Conservation (phyloP, 1,284 basidiomycete genomes). For the Sporisorium exsertum region DNA sequence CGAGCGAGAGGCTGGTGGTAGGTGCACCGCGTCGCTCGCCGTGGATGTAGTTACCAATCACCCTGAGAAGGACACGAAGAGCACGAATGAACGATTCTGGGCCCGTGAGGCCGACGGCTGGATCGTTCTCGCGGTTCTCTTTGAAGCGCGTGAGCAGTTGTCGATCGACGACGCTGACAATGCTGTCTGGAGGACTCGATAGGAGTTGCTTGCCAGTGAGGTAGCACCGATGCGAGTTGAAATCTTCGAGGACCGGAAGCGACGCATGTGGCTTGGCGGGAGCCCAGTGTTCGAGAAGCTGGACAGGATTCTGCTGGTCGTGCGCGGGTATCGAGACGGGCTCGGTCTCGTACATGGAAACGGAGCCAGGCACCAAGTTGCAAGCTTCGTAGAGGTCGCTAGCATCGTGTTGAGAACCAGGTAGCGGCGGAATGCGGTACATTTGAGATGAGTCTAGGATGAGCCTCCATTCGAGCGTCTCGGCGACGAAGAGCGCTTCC, state of each 20-base stretch:
- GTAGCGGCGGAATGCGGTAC: slow-evolving; percentile 1
- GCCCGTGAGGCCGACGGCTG: slow-evolving; percentile 37
- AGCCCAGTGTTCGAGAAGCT: slow-evolving; percentile 17
- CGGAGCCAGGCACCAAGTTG: slow-evolving; percentile 17
- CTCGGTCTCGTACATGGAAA: slow-evolving; percentile 38
- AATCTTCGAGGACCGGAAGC: slow-evolving; percentile 32
- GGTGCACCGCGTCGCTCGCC: slow-evolving; percentile 43
- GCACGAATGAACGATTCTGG: slow-evolving; percentile 40
- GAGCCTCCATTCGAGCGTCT: slow-evolving; percentile 53
- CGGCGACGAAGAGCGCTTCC: slow-evolving; percentile 48
- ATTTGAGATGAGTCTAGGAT: slow-evolving; percentile 26
- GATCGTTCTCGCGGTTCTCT: slow-evolving; percentile 32
- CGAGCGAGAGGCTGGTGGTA: slow-evolving; percentile 29
- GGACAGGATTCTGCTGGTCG: slow-evolving; percentile 27
- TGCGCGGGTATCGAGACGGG: slow-evolving; percentile 25
- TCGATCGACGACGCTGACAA: slow-evolving; percentile 38
- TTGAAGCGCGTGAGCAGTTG: slow-evolving; percentile 28
- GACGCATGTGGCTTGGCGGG: slow-evolving; percentile 9
- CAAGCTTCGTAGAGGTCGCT: slow-evolving; percentile 41
- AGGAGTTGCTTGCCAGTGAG: slow-evolving; percentile 32
- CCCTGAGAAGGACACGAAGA: slow-evolving; percentile 31
- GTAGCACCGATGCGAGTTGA: slow-evolving; percentile 44
- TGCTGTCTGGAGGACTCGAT: slow-evolving; percentile 44
- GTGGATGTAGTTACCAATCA: slow-evolving; percentile 50
- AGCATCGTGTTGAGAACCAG: not conserved